Base-by-base conservation (phyloP, 148 eudicot genomes). In the Hydrangea macrophylla region DNA sequence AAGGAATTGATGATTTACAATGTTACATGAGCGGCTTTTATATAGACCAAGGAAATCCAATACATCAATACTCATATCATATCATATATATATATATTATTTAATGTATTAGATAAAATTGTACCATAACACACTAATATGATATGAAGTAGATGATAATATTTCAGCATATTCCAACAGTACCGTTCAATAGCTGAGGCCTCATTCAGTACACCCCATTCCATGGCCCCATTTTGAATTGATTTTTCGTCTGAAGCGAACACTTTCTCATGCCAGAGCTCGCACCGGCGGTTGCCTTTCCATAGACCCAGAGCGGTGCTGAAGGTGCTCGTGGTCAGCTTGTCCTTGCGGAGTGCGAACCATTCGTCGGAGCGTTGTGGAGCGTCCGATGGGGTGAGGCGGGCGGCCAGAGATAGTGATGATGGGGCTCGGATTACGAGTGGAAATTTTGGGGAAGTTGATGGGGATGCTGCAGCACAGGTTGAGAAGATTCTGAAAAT, bases 321-420 rank as follows among this genome's bases (percentile, higher is more conserved):
- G 75, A 89, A 89, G 62, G 95, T 78, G 77, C 97, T 92, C 17
- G 97, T 89, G 7, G 97, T 92, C 53, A 92, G 83, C 76, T 70
- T 89, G 69, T 92, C 97, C 72, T 74, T 83, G 32, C 97, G 88
- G 35, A 92, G 90, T 24, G 96, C 87, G 73, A 92, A 92, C 97
- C 96, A 92, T 72, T 89, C 96, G 0, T 86, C 90, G n/a, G 97
- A 92, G 37, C 96, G 88, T 55, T 92, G 97, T 36, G 88, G 85
- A 39, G 88, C 78, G 57, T 74, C 82, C 10, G 90, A 77, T 37
- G 83, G 76, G 27, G 83, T 57, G 50, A 75, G 74, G 23, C 73
- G 77, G 68, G 83, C 77, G 44, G 76, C 71, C 65, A 80, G 42
- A 6, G 57, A 32, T 27, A 75, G 32, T 44, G 70, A 61, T 13